These are phyloP conservation scores for Nitzschia sp. DNA, from an alignment of 108 stramenopile genomes.

Conservation along the genomic window DNA sequence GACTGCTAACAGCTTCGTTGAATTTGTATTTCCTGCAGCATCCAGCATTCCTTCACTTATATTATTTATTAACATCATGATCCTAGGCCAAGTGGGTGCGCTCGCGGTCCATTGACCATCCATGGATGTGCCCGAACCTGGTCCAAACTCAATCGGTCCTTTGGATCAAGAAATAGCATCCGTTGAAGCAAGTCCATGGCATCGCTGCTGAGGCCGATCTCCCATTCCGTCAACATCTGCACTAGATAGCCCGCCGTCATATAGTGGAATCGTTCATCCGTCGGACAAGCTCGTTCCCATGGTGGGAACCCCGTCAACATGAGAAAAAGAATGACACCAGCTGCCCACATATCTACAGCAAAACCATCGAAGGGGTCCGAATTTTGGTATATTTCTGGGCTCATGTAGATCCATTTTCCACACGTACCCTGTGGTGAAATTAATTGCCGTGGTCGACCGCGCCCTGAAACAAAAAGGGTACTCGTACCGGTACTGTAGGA, in stretches of 20 bases:
- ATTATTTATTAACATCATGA: too few species aligned
- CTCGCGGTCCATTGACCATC: constrained; percentile 52
- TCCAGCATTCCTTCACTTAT: too few species aligned
- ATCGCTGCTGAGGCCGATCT: constrained; percentile 64
- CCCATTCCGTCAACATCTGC: constrained; percentile 84
- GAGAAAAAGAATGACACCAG: constrained; percentile 91
- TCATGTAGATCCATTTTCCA: constrained; percentile 94
- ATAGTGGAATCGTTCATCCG: constrained; percentile 77
- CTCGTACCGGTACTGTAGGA: neutral
- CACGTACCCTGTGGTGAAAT: constrained; percentile 78
- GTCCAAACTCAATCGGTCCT: constrained; percentile 78
- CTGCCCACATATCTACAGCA: constrained; percentile 93
- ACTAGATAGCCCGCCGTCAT: constrained; percentile 82
- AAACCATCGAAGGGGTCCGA: constrained; percentile 83
- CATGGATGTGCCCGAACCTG: constrained; percentile 85
- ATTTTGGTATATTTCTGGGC: constrained; percentile 85
- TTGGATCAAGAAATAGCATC: constrained; percentile 84
- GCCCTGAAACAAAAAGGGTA: constrained; percentile 13
- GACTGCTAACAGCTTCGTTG: too few species aligned
- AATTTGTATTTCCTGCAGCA: too few species aligned
- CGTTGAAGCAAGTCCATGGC: constrained; percentile 85
- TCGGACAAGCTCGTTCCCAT: constrained; percentile 70
- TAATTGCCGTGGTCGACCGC: constrained; percentile 44
- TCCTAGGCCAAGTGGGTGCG: constrained; percentile 22
- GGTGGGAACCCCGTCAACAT: constrained; percentile 91